phyloP scores from a whole-genome alignment of 228 moss, liverwort and hornwort species.

The Sphagnum fallax region DNA sequence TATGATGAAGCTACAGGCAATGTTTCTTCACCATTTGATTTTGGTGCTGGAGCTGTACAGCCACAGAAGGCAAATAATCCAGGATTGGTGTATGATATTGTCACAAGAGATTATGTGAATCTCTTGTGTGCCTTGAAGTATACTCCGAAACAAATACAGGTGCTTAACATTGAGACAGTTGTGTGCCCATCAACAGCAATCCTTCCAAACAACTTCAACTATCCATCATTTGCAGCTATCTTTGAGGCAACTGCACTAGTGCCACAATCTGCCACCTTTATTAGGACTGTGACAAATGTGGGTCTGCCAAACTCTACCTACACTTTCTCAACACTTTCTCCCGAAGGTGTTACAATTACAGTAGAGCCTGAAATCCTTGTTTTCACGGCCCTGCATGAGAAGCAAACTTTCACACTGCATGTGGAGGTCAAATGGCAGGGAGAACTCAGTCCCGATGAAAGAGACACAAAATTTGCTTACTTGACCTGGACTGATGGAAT shows the following conservation, averaged over 20 bases:
- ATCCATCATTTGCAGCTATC: constrained; percentile 38
- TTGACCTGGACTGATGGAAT: constrained; percentile 62
- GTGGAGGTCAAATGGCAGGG: constrained; percentile 6
- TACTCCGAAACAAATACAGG: constrained; percentile 35
- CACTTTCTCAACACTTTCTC: constrained; percentile 10
- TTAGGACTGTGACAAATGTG: constrained; percentile 44
- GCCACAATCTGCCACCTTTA: constrained; percentile 14
- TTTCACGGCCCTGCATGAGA: constrained; percentile 32
- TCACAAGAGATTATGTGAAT: constrained; percentile 23
- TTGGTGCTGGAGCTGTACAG: constrained; percentile 36
- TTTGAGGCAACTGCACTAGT: constrained; percentile 31
- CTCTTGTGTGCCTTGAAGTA: constrained; percentile 51
- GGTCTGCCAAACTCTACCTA: constrained; percentile 26
- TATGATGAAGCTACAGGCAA: constrained; percentile 38
- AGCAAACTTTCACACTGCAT: constrained; percentile 37
- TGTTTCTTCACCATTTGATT: constrained; percentile 43
- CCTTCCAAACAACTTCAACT: constrained; percentile 44
- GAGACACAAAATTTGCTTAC: constrained; percentile 40
- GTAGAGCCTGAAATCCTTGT: constrained; percentile 37
- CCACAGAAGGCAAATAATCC: constrained; percentile 46
- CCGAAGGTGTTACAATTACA: constrained; percentile 28
- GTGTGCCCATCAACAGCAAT: constrained; percentile 14
- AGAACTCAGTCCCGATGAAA: constrained; percentile 5
- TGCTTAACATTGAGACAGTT: constrained; percentile 31
- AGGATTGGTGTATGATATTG: constrained; percentile 48